Base-by-base conservation (phyloP, 495 filamentous ascomycete genomes). In the Daldinia bambusicola region DNA sequence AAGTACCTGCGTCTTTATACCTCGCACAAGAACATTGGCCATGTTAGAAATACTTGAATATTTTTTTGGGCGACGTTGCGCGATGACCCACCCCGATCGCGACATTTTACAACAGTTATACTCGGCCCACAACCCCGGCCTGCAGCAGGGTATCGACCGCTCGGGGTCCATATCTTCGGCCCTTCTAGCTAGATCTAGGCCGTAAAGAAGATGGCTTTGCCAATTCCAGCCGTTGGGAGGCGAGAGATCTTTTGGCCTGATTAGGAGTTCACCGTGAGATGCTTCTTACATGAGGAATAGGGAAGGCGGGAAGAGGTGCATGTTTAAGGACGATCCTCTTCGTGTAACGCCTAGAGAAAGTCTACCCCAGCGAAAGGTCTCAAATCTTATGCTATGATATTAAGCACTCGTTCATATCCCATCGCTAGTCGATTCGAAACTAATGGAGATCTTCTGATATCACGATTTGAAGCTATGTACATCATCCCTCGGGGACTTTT, bases 31-130 rank as follows among this genome's bases (percentile, higher is more conserved):
- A 13, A 16, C 50, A 31, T 1, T 9, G 0, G 8, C 26, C 26
- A 53, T 30, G 22, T n/a, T 53, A 0, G 13, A 53, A 32, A 26
- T 32, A 26, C 26, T 26, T 3, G 34, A 36, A 2, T 14, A 32
- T 53, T 13, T 2, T 32, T 36, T 36, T 36, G 34, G 34, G 13
- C 6, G 12, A 53, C 32, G 13, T 70, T 74, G 40, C 66, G 66
- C 63, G 66, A 76, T 76, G 63, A 30, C 55, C 66, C 69, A 58
- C 66, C 38, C 63, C 63, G 70, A 76, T 76, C 55, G 63, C 74
- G 70, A 76, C 70, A 76, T 76, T 37, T 26, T 26, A 1, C 26
- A 26, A 26, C n/a, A 26, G 26, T 26, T 34, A 22, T 65, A 26
- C 55, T 64, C 26, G 67, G 31, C 41, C 61, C 55, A 41, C 67